Evolutionary conservation across 805 yeast species (phyloP).

Genomic region (Ogataea naganishii): DNA sequence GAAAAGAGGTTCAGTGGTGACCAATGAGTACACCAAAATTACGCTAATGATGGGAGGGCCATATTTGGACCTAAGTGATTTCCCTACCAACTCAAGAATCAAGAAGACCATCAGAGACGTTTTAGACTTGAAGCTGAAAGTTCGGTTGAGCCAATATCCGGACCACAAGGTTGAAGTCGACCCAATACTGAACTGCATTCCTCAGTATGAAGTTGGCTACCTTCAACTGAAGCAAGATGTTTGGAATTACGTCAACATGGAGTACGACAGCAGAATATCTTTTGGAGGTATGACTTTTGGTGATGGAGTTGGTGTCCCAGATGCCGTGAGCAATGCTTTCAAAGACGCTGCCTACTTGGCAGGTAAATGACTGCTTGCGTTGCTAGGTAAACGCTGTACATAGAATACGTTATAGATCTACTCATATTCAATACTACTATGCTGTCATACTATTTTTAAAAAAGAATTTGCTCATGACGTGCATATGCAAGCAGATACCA

Average conservation of each 20-base stretch:
- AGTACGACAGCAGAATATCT: slow-evolving; percentile 34
- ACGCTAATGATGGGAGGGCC: slow-evolving; percentile 94
- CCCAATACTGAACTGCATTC: slow-evolving; percentile 54
- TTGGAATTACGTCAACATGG: slow-evolving; percentile 21
- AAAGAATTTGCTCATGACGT: too few relatives aligned
- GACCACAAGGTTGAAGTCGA: slow-evolving; percentile 25
- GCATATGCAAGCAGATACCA: too few relatives aligned
- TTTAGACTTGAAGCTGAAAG: slow-evolving; percentile 10
- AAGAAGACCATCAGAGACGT: slow-evolving; percentile 15
- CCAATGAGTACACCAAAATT: slow-evolving; percentile 49
- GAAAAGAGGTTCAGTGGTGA: slow-evolving; percentile 8
- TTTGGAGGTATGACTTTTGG: slow-evolving; percentile 79
- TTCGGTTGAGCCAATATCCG: slow-evolving; percentile 9
- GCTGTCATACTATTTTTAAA: too few relatives aligned
- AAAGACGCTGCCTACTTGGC: slow-evolving; percentile 39
- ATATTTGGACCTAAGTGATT: slow-evolving; percentile 13
- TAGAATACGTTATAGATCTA: too few relatives aligned
- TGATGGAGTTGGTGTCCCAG: slow-evolving; percentile 84
- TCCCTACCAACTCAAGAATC: slow-evolving; percentile 14
- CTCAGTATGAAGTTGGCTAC: slow-evolving; percentile 74
- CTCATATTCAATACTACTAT: too few relatives aligned
- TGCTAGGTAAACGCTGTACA: too few relatives aligned
- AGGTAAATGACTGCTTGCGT: too few relatives aligned
- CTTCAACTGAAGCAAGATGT: slow-evolving; percentile 30
- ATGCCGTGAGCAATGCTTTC: slow-evolving; percentile 61